These are phyloP conservation scores for Helicocarpus griseus DNA, from an alignment of 2,329 filamentous ascomycete genomes.

Conservation along the genomic window DNA sequence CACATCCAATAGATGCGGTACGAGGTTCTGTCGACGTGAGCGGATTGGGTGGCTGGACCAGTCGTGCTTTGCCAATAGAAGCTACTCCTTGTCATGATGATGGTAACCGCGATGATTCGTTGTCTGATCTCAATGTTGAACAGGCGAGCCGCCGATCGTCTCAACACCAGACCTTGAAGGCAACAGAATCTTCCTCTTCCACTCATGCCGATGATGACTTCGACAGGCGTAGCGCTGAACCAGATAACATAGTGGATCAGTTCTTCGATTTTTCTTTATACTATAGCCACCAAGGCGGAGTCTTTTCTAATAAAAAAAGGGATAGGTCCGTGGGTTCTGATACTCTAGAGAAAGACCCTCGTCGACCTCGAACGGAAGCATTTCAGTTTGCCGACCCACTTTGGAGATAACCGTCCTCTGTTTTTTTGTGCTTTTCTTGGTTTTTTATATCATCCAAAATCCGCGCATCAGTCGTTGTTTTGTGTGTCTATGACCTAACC, in stretches of 20 bases:
- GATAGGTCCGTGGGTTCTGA: not conserved
- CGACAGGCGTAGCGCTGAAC: not conserved
- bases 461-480: not conserved
- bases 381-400: too few relatives aligned
- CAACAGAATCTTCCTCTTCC: not conserved
- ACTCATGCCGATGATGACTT: not conserved
- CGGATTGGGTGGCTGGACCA: too few relatives aligned
- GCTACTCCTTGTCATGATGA: not conserved
- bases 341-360: not conserved
- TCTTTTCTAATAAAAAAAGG: not conserved
- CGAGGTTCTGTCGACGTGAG: too few relatives aligned
- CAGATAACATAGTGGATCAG: not conserved
- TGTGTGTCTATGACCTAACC: not conserved
- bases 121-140: not conserved
- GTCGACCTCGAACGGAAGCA: not conserved
- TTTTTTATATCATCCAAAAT: not conserved
- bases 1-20: too few relatives aligned
- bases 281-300: not conserved
- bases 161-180: not conserved
- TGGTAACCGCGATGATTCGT: too few relatives aligned
- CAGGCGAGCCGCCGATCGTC: not conserved
- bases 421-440: too few relatives aligned
- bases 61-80: too few relatives aligned
- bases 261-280: not conserved
- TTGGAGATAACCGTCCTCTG: too few relatives aligned